Conservation (phyloP, 2,329 filamentous ascomycete species). For the Neonectria magnoliae region DNA sequence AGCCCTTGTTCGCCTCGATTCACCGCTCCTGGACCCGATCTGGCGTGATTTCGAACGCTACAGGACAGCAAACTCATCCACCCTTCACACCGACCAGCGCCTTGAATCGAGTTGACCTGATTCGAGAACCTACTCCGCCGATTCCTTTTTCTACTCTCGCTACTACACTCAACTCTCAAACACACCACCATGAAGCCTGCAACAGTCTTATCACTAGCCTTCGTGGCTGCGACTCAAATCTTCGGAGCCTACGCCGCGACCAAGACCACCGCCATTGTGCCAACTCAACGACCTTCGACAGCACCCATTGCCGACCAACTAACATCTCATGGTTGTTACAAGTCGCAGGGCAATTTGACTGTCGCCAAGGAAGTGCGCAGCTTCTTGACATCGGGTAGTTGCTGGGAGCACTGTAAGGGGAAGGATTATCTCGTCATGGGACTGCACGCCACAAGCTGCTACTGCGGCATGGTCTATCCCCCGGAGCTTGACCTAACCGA, state of each 20-base stretch:
- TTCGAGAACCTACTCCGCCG: constrained; percentile 26
- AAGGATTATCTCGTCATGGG: constrained; percentile 68
- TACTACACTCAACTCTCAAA: constrained; percentile 5
- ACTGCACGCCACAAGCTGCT: constrained; percentile 72
- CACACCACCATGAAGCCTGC: constrained; percentile 46
- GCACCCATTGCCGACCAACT: constrained; percentile 49
- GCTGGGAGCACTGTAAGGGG: constrained; percentile 52
- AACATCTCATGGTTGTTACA: constrained; percentile 64
- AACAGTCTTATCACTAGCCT: constrained; percentile 41
- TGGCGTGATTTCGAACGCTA: constrained; percentile 11
- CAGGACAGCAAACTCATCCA: constrained; percentile 16
- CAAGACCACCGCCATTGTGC: not conserved
- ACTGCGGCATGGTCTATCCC: constrained; percentile 77
- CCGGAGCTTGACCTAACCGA: constrained; percentile 62
- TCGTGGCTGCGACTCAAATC: constrained; percentile 43
- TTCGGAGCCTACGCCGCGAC: constrained; percentile 35
- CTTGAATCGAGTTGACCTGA: constrained; percentile 42
- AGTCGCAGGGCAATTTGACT: constrained; percentile 53
- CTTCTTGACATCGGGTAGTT: constrained; percentile 53
- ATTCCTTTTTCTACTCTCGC: constrained; percentile 28
- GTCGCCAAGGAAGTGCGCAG: constrained; percentile 29
- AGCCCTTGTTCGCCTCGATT: constrained; percentile 13
- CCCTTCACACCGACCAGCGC: constrained; percentile 15
- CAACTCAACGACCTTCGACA: constrained; percentile 49
- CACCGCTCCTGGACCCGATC: constrained; percentile 10